Evolutionary conservation across 2,329 filamentous ascomycete species (phyloP), one percentile per base, ranked within the genome.

Genomic region (Hypoxylon sp.): DNA sequence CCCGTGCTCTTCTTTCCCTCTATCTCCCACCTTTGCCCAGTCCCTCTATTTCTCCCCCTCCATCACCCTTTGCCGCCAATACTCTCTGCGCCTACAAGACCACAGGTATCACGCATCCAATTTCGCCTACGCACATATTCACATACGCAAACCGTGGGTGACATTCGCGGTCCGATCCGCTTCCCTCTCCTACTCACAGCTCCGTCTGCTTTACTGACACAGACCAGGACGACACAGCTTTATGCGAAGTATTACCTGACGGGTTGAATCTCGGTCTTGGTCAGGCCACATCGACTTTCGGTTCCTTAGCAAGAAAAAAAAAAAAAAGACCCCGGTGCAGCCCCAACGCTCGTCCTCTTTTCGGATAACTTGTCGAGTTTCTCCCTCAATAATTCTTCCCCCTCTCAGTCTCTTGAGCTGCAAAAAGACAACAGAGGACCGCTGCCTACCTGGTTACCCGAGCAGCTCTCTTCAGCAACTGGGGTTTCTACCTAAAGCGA

Each of bases 311-410:
- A 58, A 63, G 18, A 62, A 64, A 60, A n/a, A n/a, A n/a, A n/a
- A n/a, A n/a, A n/a, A n/a, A n/a, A n/a, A n/a, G n/a, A n/a, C n/a
- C 52, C 61, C 58, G 53, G 46, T 58, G 54, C 58, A 62, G 51
- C 52, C 58, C 55, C 57, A 41, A 38, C 49, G 60, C 59, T n/a
- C 58, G 59, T 65, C 62, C 58, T 63, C 57, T 45, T 55, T 53
- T 60, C 58, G 58, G 58, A 58, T 63, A 65, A 55, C 60, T 65
- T 35, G 62, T 60, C 56, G 63, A 56, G 42, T 64, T 64, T 64
- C 47, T 48, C 55, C 50, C 55, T 55, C 59, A 48, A 43, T 56
- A 55, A 56, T 43, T 59, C 58, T 55, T 59, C 37, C 54, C 55
- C 51, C 48, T 55, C 52, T 66, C 56, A 54, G 49, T 52, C 55